These are phyloP conservation scores for Penicillium nordicum DNA, from an alignment of 2,329 filamentous ascomycete genomes.

Conservation along the genomic window DNA sequence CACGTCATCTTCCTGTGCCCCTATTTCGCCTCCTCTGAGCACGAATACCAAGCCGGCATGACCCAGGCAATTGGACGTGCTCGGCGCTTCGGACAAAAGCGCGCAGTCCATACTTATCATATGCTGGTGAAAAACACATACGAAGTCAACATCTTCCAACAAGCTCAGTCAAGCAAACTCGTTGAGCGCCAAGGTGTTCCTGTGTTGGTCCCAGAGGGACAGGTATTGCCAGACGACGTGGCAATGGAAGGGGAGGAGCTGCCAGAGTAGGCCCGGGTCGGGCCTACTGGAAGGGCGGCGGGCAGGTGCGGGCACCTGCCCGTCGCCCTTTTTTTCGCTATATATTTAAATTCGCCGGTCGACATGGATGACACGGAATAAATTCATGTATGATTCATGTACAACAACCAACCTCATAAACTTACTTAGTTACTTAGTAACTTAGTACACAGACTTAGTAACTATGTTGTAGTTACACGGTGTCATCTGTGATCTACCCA, in stretches of 20 bases:
- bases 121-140: slow-evolving; percentile 44
- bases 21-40: slow-evolving; percentile 48
- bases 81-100: slow-evolving; percentile 56
- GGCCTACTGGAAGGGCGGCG: not conserved
- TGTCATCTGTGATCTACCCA: too few relatives aligned
- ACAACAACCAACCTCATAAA: too few relatives aligned
- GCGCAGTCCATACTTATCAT: slow-evolving; percentile 57
- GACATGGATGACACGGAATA: not conserved
- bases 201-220: slow-evolving; percentile 10
- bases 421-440: too few relatives aligned
- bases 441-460: too few relatives aligned
- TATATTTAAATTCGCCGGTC: not conserved
- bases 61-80: slow-evolving; percentile 62
- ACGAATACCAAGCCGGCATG: slow-evolving; percentile 58
- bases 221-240: not conserved
- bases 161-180: slow-evolving; percentile 30
- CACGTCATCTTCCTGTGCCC: slow-evolving; percentile 63
- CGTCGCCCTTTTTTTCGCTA: too few relatives aligned
- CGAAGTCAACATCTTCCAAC: slow-evolving; percentile 46
- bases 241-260: not conserved
- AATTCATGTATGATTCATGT: too few relatives aligned
- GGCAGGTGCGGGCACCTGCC: not conserved
- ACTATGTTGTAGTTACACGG: too few relatives aligned
- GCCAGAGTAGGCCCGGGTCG: not conserved
- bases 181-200: slow-evolving; percentile 25